Conservation (phyloP, 129 eudicot genomes). For the Lonicera japonica region DNA sequence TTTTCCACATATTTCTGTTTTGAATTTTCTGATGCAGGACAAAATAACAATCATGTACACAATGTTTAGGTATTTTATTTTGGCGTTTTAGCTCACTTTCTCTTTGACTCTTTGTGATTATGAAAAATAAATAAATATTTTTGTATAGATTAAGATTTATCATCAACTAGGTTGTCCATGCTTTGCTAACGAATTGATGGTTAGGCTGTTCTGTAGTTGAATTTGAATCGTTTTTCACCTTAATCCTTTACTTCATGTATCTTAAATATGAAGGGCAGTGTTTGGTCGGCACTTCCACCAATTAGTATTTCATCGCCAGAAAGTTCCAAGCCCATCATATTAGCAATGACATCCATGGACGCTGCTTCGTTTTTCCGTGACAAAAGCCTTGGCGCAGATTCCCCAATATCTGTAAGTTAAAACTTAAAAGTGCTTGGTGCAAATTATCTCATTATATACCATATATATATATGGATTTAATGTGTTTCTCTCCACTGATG, state of each 20-base stretch:
- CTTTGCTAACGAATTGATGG: too few species aligned
- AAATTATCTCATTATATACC: background rate
- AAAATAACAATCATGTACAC: too few species aligned
- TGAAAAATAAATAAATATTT: too few species aligned
- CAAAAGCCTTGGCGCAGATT: slow-evolving; percentile 93
- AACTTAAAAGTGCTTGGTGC: background rate
- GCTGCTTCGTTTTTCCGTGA: slow-evolving; percentile 97
- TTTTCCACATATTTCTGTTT: too few species aligned
- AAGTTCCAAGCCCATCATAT: slow-evolving; percentile 52
- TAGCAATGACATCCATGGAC: slow-evolving; percentile 88
- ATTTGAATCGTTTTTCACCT: slow-evolving; percentile 26
- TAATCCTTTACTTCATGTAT: slow-evolving; percentile 24
- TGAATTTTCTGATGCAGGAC: too few species aligned
- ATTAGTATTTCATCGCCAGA: slow-evolving; percentile 38
- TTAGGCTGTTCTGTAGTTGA: background rate
- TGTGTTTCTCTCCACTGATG: background rate
- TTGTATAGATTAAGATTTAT: too few species aligned
- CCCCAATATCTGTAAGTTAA: slow-evolving; percentile 80
- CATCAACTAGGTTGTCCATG: too few species aligned
- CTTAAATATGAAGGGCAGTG: slow-evolving; percentile 96
- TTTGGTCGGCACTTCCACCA: slow-evolving; percentile 94
- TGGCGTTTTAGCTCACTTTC: too few species aligned
- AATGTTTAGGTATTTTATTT: too few species aligned
- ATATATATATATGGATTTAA: background rate
- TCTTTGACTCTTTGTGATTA: too few species aligned